A percentile compares a stretch with the other conserved stretches of the same genome.
These are phyloP conservation scores for Xylaria sp. DNA, from an alignment of 2,329 filamentous ascomycete species.

Conservation along the genomic window DNA sequence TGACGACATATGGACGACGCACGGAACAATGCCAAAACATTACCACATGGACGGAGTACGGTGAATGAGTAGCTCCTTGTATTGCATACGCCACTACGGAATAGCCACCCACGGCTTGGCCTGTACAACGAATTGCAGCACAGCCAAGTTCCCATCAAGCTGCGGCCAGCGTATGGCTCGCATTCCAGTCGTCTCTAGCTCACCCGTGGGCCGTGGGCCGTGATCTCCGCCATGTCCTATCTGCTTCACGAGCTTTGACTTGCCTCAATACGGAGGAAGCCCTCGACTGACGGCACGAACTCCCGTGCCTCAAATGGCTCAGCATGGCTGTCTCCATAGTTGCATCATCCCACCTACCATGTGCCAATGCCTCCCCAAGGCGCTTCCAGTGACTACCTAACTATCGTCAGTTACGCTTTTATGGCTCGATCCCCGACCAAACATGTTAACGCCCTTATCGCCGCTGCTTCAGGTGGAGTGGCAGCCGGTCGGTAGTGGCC, in stretches of 20 bases:
- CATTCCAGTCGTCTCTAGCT: background rate
- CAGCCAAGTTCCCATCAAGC: background rate
- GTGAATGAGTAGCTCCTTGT: too few relatives aligned
- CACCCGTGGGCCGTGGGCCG: too few relatives aligned
- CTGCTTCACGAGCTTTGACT: background rate
- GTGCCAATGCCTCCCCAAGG: background rate
- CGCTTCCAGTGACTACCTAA: background rate
- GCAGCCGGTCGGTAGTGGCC: background rate
- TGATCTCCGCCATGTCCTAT: too few relatives aligned
- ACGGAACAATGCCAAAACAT: too few relatives aligned
- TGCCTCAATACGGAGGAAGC: background rate
- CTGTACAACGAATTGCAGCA: background rate
- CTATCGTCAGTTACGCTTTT: background rate
- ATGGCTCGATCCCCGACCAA: background rate
- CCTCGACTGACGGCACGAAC: background rate
- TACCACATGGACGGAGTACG: too few relatives aligned
- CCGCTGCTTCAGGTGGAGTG: background rate
- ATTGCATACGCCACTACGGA: too few relatives aligned
- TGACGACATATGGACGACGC: too few relatives aligned
- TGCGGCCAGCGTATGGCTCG: background rate
- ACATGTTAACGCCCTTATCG: background rate
- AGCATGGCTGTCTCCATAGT: background rate
- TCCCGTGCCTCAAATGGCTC: background rate
- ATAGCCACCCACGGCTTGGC: background rate
- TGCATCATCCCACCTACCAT: background rate